phyloP scores from a whole-genome alignment of 768 basidiomycete species.

The Inosperma sp. region DNA sequence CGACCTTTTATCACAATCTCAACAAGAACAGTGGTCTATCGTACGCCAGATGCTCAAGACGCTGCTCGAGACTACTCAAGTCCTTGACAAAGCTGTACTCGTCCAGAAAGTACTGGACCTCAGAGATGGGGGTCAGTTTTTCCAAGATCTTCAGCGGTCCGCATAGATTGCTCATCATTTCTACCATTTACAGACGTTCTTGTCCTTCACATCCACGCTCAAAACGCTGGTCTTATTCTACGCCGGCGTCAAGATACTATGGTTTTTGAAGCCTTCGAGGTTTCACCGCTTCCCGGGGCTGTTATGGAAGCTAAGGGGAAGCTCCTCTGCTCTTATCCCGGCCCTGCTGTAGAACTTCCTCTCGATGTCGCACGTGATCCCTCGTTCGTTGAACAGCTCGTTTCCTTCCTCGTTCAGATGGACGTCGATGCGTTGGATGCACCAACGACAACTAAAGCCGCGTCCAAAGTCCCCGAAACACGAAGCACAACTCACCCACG shows the following conservation, averaged over 20 bases:
- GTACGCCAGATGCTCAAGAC: slow-evolving; percentile 26
- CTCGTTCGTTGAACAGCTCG: slow-evolving; percentile 32
- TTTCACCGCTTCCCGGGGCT: slow-evolving; percentile 30
- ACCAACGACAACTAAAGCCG: slow-evolving; percentile 36
- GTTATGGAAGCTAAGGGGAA: slow-evolving; percentile 41
- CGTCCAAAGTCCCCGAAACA: slow-evolving; percentile 30
- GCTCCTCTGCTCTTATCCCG: slow-evolving; percentile 44
- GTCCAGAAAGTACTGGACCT: slow-evolving; percentile 7
- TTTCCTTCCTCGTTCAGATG: slow-evolving; percentile 38
- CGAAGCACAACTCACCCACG: slow-evolving; percentile 41
- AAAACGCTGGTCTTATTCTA: slow-evolving; percentile 46
- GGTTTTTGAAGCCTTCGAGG: slow-evolving; percentile 45
- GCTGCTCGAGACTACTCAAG: slow-evolving; percentile 11
- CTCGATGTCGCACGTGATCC: slow-evolving; percentile 23
- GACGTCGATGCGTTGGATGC: slow-evolving; percentile 31
- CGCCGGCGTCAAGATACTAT: slow-evolving; percentile 26
- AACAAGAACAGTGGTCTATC: slow-evolving; percentile 25
- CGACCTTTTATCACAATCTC: slow-evolving; percentile 3
- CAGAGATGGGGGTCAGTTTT: slow-evolving; percentile 13
- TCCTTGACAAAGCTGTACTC: background rate
- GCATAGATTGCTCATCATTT: background rate
- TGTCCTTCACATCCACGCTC: slow-evolving; percentile 37
- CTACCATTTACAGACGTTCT: slow-evolving; percentile 32
- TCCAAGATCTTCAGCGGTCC: background rate
- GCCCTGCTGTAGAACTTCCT: slow-evolving; percentile 38